Evolutionary conservation across 352 stramenopile genomes (phyloP).

Genomic region (Globisporangium okanoganense): DNA sequence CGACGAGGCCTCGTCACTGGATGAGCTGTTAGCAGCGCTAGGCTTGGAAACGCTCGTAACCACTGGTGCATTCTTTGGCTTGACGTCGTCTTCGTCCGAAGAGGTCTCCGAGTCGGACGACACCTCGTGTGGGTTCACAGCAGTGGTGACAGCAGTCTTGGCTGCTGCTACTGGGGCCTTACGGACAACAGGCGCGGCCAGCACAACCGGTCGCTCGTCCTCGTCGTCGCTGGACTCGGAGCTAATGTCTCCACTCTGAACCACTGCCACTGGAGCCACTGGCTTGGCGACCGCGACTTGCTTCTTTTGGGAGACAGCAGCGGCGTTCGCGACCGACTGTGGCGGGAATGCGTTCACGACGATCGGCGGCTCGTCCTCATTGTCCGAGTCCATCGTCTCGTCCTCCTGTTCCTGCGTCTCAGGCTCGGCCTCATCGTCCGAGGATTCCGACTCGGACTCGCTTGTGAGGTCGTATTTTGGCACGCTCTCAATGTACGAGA

Average conservation of each 20-base stretch:
- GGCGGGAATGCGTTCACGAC: neutral
- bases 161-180: neutral
- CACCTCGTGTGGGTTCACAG: neutral
- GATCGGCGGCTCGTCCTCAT: conserved; percentile 1
- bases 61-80: conserved; percentile 7
- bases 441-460: conserved; percentile 36
- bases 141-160: neutral
- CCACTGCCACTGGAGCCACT: neutral
- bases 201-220: conserved; percentile 19
- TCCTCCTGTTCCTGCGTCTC: conserved; percentile 9
- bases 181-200: conserved; percentile 9
- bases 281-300: neutral
- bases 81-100: conserved; percentile 16
- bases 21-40: neutral
- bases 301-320: neutral
- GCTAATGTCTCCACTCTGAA: conserved; percentile 18
- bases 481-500: conserved; percentile 49
- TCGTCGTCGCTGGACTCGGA: conserved; percentile 44
- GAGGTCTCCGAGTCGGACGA: conserved; percentile 15
- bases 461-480: conserved; percentile 57
- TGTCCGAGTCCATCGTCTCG: conserved; percentile 5
- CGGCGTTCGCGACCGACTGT: neutral
- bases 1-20: conserved; percentile 19
- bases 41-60: conserved; percentile 3
- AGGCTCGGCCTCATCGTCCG: conserved; percentile 17